A percentile compares a stretch with the other conserved stretches of the same genome.
Evolutionary conservation across 495 filamentous ascomycete genomes (phyloP).

Genomic region (Neurospora tetraspora): DNA sequence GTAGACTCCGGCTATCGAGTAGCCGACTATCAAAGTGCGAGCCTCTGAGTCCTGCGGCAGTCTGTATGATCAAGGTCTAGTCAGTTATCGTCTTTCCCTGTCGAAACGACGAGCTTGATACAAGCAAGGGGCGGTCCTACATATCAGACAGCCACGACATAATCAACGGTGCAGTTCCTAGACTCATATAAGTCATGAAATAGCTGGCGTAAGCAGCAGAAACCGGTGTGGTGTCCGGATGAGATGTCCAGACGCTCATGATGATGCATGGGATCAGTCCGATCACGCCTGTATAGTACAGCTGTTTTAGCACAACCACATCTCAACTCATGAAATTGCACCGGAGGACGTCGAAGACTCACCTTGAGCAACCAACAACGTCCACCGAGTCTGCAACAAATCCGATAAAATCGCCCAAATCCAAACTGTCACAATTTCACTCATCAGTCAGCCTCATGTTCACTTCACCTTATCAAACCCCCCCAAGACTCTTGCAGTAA

Average conservation of each 20-base stretch:
- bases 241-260: constrained; percentile 30
- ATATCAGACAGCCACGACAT: constrained; percentile 32
- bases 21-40: constrained; percentile 28
- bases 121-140: constrained; percentile 7
- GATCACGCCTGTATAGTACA: constrained; percentile 14
- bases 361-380: constrained; percentile 28
- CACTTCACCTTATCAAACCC: neutral
- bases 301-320: neutral
- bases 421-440: constrained; percentile 18
- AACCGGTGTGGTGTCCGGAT: constrained; percentile 19
- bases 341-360: neutral
- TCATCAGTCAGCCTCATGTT: neutral
- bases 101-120: neutral
- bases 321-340: neutral
- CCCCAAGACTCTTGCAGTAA: no score
- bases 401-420: constrained; percentile 32
- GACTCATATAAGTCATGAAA: constrained; percentile 27
- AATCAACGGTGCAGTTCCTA: constrained; percentile 31
- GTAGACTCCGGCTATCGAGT: constrained; percentile 30
- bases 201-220: constrained; percentile 29
- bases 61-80: neutral
- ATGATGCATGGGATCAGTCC: constrained; percentile 28
- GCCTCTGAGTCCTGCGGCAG: constrained; percentile 31
- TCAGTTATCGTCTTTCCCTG: neutral
- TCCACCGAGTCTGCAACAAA: constrained; percentile 26